Conservation (phyloP, 176 grass and related monocot genomes). For the Oryza officinalis region DNA sequence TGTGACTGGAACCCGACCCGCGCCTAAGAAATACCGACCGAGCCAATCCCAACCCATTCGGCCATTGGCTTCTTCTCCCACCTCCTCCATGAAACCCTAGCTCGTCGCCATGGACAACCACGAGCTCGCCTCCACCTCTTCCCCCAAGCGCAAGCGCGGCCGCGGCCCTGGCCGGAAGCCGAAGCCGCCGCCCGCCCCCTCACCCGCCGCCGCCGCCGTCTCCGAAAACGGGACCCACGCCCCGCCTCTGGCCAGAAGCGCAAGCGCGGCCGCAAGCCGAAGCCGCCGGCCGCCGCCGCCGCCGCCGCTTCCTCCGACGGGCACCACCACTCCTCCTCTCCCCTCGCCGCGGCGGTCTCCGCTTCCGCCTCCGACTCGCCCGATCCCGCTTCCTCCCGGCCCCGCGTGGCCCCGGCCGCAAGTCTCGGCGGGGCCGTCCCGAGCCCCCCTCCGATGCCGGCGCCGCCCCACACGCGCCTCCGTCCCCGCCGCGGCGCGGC, state of each 20-base stretch:
- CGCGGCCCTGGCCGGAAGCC: slow-evolving; percentile 31
- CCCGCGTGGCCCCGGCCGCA: slow-evolving; percentile 16
- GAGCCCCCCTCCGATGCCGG: slow-evolving; percentile 37
- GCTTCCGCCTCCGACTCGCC: slow-evolving; percentile 12
- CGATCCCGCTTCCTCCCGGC: slow-evolving; percentile 28
- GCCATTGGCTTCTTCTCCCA: not conserved
- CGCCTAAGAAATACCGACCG: not conserved
- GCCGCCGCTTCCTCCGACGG: slow-evolving; percentile 9
- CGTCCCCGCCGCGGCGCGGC: slow-evolving; percentile 37
- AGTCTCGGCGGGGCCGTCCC: slow-evolving; percentile 40
- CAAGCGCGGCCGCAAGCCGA: slow-evolving; percentile 51
- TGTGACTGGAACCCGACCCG: not conserved
- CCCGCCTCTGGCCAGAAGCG: slow-evolving; percentile 36
- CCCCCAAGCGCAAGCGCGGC: slow-evolving; percentile 48
- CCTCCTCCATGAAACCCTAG: slow-evolving; percentile 53
- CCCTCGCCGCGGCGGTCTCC: slow-evolving; percentile 29
- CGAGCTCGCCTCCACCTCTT: slow-evolving; percentile 11
- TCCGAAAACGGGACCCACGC: not conserved
- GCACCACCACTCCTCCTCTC: slow-evolving; percentile 25
- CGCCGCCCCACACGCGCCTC: not conserved
- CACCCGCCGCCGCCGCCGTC: not conserved
- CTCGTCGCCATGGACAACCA: slow-evolving; percentile 47
- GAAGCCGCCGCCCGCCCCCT: not conserved
- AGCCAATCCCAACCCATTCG: not conserved
- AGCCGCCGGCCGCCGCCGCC: slow-evolving; percentile 1